Conservation (phyloP, 176 grass and related monocot genomes). For the Musa schizocarpa region DNA sequence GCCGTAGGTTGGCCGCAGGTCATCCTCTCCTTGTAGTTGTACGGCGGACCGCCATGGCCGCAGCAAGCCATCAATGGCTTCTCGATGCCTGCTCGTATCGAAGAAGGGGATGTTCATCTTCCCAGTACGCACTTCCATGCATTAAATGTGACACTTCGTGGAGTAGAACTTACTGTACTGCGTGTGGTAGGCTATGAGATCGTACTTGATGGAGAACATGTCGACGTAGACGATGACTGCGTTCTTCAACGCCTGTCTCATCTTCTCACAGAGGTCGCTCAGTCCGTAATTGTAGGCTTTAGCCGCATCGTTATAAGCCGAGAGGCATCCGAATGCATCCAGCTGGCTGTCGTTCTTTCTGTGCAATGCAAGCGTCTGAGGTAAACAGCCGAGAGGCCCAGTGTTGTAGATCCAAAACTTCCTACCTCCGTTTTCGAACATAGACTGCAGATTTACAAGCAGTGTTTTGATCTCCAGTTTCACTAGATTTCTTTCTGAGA, state of each 20-base stretch:
- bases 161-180: conserved; percentile 21
- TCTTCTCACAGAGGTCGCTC: conserved; percentile 15
- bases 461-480: not conserved
- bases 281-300: conserved; percentile 33
- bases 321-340: not conserved
- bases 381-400: conserved; percentile 38
- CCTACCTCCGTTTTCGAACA: conserved; percentile 30
- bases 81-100: conserved; percentile 21
- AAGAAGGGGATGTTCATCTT: not conserved
- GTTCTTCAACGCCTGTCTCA: conserved; percentile 16
- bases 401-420: conserved; percentile 45
- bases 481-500: too few species aligned
- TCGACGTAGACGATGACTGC: conserved; percentile 34
- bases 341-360: not conserved
- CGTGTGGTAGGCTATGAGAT: conserved; percentile 38
- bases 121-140: too few species aligned
- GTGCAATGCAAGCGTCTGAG: conserved; percentile 23
- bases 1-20: not conserved
- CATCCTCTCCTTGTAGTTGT: not conserved
- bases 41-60: conserved; percentile 23
- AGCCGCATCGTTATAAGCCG: not conserved
- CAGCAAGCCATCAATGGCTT: conserved; percentile 41
- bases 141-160: too few species aligned
- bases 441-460: conserved; percentile 11
- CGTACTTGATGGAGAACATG: conserved; percentile 50